Evolutionary conservation across 352 stramenopile genomes (phyloP).

Genomic region (Globisporangium cederbergense): DNA sequence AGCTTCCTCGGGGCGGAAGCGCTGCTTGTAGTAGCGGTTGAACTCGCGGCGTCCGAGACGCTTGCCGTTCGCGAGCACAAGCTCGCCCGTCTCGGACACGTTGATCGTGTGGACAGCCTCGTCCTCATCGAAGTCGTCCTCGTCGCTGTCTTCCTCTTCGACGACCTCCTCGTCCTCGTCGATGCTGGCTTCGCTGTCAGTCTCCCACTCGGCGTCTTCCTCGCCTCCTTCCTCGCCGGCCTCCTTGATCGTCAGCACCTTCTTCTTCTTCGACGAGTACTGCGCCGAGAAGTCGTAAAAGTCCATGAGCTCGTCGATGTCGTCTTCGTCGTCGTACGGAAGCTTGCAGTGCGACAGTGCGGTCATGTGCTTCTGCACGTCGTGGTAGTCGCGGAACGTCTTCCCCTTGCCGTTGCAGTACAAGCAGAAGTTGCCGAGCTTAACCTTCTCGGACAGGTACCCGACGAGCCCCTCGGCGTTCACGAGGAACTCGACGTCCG

Average conservation of each 20-base stretch:
- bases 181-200: constrained; percentile 75
- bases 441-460: constrained; percentile 96
- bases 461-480: constrained; percentile 89
- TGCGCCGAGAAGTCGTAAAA: constrained; percentile 91
- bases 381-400: constrained; percentile 85
- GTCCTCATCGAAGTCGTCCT: constrained; percentile 49
- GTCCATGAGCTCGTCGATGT: constrained; percentile 86
- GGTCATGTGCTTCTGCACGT: constrained; percentile 95
- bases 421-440: constrained; percentile 92
- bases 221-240: constrained; percentile 25
- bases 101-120: constrained; percentile 48
- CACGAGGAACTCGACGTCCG: constrained; percentile 90
- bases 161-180: constrained; percentile 73
- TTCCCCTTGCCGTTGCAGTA: constrained; percentile 93
- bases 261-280: constrained; percentile 48
- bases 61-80: constrained; percentile 81
- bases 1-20: constrained; percentile 74
- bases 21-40: constrained; percentile 89
- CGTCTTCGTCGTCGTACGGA: constrained; percentile 86
- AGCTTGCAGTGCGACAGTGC: constrained; percentile 90
- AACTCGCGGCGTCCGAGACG: constrained; percentile 88
- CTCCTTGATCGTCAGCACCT: constrained; percentile 13
- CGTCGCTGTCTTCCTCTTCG: constrained; percentile 40
- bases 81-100: constrained; percentile 88
- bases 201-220: constrained; percentile 69